Conservation (phyloP, 148 eudicot genomes). For the Polygonum aviculare region DNA sequence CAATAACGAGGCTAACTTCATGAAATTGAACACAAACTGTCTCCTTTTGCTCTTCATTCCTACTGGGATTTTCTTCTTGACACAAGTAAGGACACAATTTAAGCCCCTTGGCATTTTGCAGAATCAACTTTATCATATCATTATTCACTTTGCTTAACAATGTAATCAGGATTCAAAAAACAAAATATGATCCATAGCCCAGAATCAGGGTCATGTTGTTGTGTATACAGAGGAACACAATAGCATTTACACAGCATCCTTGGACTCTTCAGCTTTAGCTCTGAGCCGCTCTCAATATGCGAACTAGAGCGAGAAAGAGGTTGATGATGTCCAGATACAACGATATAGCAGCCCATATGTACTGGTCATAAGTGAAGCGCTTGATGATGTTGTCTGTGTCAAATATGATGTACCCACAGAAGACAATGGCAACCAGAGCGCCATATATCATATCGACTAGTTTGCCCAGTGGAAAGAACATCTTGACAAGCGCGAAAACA, state of each 20-base stretch:
- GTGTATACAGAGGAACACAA: background rate
- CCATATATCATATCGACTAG: slow-evolving; percentile 48
- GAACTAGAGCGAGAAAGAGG: slow-evolving; percentile 53
- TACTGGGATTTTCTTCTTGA: no score
- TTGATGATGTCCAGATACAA: slow-evolving; percentile 69
- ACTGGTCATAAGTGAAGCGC: slow-evolving; percentile 66
- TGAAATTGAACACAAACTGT: no score
- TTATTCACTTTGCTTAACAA: no score
- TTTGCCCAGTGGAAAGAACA: slow-evolving; percentile 55
- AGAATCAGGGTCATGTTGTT: no score
- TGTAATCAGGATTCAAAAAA: background rate
- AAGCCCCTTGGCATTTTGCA: no score
- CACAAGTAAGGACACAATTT: no score
- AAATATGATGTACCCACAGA: slow-evolving; percentile 59
- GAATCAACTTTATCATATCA: background rate
- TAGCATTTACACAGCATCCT: background rate
- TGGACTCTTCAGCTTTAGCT: slow-evolving; percentile 11
- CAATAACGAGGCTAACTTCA: no score
- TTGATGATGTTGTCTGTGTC: slow-evolving; percentile 81
- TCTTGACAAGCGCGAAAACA: slow-evolving; percentile 27
- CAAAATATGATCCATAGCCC: no score
- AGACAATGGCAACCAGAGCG: slow-evolving; percentile 44
- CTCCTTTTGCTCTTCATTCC: no score
- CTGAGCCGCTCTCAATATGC: slow-evolving; percentile 43
- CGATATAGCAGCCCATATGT: slow-evolving; percentile 57